phyloP scores from a whole-genome alignment of 2,329 filamentous ascomycete genomes.

The Colletotrichum sp. region DNA sequence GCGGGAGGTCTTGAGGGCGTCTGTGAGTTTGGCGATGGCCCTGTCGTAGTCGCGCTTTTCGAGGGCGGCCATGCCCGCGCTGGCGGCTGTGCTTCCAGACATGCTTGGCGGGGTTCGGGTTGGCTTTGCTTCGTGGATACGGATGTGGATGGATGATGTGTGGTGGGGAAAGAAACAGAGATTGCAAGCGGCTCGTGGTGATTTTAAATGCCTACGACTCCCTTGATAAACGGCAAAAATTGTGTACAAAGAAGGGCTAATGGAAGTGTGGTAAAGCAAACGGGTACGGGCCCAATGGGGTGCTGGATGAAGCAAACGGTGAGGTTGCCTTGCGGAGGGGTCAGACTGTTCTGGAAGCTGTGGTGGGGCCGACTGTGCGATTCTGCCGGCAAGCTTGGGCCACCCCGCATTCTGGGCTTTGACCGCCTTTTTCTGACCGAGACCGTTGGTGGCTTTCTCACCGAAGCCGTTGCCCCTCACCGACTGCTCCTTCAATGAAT shows the following conservation, averaged over 20 bases:
- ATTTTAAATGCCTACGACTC: neutral
- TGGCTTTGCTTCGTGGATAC: neutral
- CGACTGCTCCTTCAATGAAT: neutral
- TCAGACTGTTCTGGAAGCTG: conserved; percentile 36
- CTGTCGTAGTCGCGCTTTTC: conserved; percentile 66
- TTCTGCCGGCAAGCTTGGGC: neutral
- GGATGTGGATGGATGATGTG: neutral
- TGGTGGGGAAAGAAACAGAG: neutral
- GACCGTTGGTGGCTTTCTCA: neutral
- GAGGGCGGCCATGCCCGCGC: conserved; percentile 70
- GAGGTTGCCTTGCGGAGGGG: neutral
- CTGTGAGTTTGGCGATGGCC: conserved; percentile 72
- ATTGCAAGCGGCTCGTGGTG: neutral
- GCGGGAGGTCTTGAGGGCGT: conserved; percentile 67
- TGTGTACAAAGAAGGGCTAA: neutral
- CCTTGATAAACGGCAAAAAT: neutral
- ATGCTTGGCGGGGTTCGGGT: conserved; percentile 37
- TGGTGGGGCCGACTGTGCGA: conserved; percentile 25
- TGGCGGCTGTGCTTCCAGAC: conserved; percentile 56
- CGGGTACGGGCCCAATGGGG: neutral
- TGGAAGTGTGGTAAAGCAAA: neutral
- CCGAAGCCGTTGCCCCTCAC: neutral
- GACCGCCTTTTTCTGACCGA: neutral
- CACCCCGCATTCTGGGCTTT: neutral
- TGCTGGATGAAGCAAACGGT: neutral